A percentile compares a stretch with the other conserved stretches of the same genome.
Evolutionary conservation across 2,329 filamentous ascomycete genomes (phyloP).

Genomic region (Paraphaeosphaeria minitans): DNA sequence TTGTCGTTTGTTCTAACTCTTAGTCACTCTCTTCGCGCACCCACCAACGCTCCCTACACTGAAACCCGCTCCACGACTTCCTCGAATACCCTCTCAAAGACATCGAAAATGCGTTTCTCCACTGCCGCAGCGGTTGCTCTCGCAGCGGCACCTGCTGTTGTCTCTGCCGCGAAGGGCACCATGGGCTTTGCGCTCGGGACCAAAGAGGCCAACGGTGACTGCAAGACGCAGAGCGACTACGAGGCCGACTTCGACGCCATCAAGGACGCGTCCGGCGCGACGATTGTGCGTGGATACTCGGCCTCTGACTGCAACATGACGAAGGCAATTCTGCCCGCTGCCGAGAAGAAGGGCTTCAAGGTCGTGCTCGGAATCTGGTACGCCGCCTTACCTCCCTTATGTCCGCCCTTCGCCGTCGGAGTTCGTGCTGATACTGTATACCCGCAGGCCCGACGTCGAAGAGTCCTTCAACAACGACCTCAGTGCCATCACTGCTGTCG

Average conservation of each 20-base stretch:
- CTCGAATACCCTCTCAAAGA: background rate
- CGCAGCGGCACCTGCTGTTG: slow-evolving; percentile 52
- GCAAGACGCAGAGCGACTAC: slow-evolving; percentile 68
- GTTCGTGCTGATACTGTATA: slow-evolving; percentile 1
- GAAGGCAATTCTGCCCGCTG: slow-evolving; percentile 67
- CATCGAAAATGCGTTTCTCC: slow-evolving; percentile 43
- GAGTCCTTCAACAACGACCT: slow-evolving; percentile 66
- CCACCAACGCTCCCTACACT: background rate
- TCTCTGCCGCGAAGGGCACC: slow-evolving; percentile 57
- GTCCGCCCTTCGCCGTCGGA: slow-evolving; percentile 20
- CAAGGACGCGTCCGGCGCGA: slow-evolving; percentile 55
- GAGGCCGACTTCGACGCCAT: slow-evolving; percentile 68
- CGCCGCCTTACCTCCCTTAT: slow-evolving; percentile 3
- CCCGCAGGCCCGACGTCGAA: slow-evolving; percentile 64
- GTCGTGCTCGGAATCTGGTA: slow-evolving; percentile 74
- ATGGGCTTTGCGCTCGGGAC: slow-evolving; percentile 71
- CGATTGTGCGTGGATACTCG: slow-evolving; percentile 69
- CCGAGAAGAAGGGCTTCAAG: slow-evolving; percentile 67
- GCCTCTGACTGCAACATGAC: slow-evolving; percentile 70
- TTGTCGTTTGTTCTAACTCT: slow-evolving; percentile 18
- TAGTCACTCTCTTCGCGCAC: slow-evolving; percentile 22
- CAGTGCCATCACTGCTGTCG: slow-evolving; percentile 59
- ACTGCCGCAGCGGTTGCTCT: slow-evolving; percentile 38
- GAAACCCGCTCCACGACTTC: background rate
- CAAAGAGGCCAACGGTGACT: slow-evolving; percentile 62